Conservation (phyloP, 108 stramenopile genomes). For the Thalassiosira profunda region DNA sequence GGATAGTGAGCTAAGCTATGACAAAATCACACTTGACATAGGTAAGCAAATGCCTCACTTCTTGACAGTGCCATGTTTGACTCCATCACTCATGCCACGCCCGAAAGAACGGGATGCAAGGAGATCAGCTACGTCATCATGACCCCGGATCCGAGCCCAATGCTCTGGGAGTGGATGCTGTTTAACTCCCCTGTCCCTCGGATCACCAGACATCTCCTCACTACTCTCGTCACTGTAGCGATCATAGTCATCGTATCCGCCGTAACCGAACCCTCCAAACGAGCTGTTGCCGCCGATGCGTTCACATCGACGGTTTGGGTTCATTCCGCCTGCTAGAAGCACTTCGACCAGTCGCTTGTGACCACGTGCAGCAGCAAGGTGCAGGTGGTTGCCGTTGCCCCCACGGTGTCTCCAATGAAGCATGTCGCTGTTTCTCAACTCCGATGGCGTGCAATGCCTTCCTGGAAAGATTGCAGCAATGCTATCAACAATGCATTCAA, state of each 20-base stretch:
- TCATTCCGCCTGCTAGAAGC: conserved; percentile 22
- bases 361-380: conserved; percentile 23
- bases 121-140: neutral
- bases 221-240: too few species aligned
- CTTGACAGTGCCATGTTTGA: too few species aligned
- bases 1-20: too few species aligned
- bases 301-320: conserved; percentile 4
- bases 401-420: neutral
- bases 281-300: neutral
- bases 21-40: too few species aligned
- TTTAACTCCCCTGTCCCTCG: neutral
- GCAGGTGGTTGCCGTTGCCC: conserved; percentile 11
- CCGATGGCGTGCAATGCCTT: neutral
- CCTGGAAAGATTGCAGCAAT: too few species aligned
- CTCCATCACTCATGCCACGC: too few species aligned
- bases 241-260: too few species aligned
- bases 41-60: too few species aligned
- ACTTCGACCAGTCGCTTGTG: conserved; percentile 12
- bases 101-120: too few species aligned
- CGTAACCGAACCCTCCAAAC: too few species aligned
- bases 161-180: neutral
- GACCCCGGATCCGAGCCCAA: neutral
- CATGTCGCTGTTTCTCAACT: neutral
- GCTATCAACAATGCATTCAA: neutral
- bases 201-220: too few species aligned